phyloP scores from a whole-genome alignment of 1,284 basidiomycete genomes.

The Trametes hirsuta region DNA sequence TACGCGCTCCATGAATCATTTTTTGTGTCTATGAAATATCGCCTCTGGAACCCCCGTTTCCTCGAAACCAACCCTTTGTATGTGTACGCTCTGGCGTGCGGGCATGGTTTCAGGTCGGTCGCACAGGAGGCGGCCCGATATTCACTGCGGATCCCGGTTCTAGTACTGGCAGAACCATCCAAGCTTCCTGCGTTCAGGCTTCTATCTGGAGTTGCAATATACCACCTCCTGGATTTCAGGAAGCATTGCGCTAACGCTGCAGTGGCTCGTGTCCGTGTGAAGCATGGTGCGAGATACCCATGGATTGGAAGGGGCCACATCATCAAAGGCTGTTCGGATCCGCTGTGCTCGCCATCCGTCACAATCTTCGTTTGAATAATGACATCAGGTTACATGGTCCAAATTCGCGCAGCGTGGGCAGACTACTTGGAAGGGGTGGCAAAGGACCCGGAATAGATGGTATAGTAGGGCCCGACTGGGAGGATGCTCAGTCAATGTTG shows the following conservation, averaged over 20 bases:
- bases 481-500: no score
- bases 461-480: no score
- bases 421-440: background rate
- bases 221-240: background rate
- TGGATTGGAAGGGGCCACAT: no score
- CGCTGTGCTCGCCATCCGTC: background rate
- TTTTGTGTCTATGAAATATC: constrained; percentile 2
- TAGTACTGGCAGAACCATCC: background rate
- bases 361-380: no score
- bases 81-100: constrained; percentile 2
- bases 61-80: background rate
- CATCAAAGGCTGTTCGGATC: background rate
- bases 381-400: background rate
- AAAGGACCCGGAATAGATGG: background rate
- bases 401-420: background rate
- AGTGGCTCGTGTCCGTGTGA: background rate
- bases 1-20: constrained; percentile 31
- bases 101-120: constrained; percentile 26
- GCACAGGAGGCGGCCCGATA: background rate
- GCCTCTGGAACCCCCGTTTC: constrained; percentile 1
- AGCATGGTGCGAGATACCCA: background rate
- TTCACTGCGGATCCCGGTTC: background rate
- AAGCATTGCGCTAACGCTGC: background rate
- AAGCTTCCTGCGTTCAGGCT: background rate
- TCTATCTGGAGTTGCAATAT: background rate